phyloP scores from a whole-genome alignment of 163 green algal genomes.

The Volvox carteri region DNA sequence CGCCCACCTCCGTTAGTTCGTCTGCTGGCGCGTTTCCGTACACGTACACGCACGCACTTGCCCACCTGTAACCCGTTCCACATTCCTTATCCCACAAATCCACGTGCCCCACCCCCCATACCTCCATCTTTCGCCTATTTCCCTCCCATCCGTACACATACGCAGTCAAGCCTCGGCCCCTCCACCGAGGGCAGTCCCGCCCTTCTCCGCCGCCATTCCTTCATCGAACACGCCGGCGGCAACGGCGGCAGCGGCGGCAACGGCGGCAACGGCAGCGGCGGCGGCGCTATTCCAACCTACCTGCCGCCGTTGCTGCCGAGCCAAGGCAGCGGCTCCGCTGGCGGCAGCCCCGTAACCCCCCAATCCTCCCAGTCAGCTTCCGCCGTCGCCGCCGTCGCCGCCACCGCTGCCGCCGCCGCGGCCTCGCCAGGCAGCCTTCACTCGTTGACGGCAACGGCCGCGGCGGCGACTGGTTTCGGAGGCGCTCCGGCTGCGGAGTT shows the following conservation, averaged over 20 bases:
- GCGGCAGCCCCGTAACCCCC: background rate
- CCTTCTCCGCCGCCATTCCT: constrained; percentile 37
- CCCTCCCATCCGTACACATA: background rate
- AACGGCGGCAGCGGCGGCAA: background rate
- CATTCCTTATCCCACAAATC: background rate
- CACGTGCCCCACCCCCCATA: background rate
- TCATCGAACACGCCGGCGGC: background rate
- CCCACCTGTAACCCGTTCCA: background rate
- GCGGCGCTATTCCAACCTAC: background rate
- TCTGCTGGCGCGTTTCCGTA: no score
- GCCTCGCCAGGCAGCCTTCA: background rate
- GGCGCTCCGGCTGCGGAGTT: background rate
- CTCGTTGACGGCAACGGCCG: background rate
- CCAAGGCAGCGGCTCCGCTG: background rate
- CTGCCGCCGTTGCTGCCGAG: constrained; percentile 33
- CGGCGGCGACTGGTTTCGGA: background rate
- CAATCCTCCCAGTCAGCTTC: no score
- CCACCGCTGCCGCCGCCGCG: background rate
- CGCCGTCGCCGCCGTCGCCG: background rate
- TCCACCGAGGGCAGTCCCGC: background rate
- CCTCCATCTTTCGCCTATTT: background rate
- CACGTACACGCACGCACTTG: background rate
- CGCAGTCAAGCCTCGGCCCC: background rate
- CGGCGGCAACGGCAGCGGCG: background rate
- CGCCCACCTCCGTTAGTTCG: no score